These are phyloP conservation scores for Tricholomella constricta DNA, from an alignment of 768 basidiomycete species.

Conservation along the genomic window DNA sequence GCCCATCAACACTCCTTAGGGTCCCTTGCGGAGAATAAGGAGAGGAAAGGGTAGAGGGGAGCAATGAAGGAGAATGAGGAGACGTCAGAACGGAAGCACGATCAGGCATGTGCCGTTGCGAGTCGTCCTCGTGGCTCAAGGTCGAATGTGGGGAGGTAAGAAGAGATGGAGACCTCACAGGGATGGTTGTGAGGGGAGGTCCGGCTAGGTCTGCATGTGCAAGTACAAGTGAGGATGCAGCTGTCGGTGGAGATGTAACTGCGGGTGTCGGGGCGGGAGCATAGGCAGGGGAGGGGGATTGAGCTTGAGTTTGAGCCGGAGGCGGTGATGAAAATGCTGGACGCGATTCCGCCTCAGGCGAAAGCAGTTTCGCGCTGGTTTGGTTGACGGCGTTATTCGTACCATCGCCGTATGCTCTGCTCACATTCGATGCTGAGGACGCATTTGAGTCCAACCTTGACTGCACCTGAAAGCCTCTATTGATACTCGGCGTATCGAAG, in stretches of 20 bases:
- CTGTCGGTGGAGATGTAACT: slow-evolving; percentile 1
- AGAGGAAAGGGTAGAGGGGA: slow-evolving; percentile 32
- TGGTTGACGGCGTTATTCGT: neutral
- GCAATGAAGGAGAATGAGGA: slow-evolving; percentile 25
- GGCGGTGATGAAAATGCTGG: neutral
- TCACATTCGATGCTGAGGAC: slow-evolving; percentile 2
- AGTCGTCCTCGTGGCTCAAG: slow-evolving; percentile 12
- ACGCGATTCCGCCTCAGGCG: slow-evolving; percentile 7
- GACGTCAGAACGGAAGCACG: slow-evolving; percentile 34
- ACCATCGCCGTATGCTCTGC: slow-evolving; percentile 3
- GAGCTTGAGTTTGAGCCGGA: slow-evolving; percentile 1
- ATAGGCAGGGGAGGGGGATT: neutral
- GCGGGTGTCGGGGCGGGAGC: neutral
- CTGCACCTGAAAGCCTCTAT: slow-evolving; percentile 11
- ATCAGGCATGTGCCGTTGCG: slow-evolving; percentile 2
- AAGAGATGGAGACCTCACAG: slow-evolving; percentile 18
- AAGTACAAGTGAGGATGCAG: slow-evolving; percentile 1
- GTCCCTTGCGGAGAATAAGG: slow-evolving; percentile 35
- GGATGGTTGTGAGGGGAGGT: slow-evolving; percentile 6
- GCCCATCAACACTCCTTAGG: slow-evolving; percentile 15
- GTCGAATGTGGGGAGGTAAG: slow-evolving; percentile 38
- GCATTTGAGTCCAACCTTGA: slow-evolving; percentile 8
- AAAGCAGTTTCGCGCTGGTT: slow-evolving; percentile 12
- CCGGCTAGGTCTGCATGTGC: neutral
- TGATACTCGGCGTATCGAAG: slow-evolving; percentile 13